phyloP scores from a whole-genome alignment of 805 yeast genomes.

The Yamadazyma sp. region DNA sequence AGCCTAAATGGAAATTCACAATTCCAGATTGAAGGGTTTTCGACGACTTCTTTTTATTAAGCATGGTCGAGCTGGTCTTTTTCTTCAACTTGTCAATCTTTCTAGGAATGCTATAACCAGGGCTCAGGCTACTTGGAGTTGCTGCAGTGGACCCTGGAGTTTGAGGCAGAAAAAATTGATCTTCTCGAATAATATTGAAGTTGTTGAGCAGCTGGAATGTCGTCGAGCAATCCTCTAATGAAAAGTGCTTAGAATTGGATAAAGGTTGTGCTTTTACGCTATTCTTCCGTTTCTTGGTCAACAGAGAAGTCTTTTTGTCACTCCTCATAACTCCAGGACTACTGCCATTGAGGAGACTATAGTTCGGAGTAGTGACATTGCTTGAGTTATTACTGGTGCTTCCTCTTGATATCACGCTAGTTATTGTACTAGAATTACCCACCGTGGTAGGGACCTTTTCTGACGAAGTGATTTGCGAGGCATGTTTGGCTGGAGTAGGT shows the following conservation, averaged over 20 bases:
- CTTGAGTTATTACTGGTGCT: neutral
- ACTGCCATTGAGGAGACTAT: too few species aligned
- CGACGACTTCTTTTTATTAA: slow-evolving; percentile 1
- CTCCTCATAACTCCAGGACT: too few species aligned
- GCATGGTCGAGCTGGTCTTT: neutral
- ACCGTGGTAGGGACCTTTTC: neutral
- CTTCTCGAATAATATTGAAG: slow-evolving; percentile 6
- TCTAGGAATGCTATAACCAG: neutral
- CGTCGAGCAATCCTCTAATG: slow-evolving; percentile 9
- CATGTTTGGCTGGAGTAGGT: too few species aligned
- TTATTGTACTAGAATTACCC: neutral
- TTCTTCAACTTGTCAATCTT: slow-evolving; percentile 8
- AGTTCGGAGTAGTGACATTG: neutral
- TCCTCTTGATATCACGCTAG: neutral
- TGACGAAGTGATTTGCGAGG: too few species aligned
- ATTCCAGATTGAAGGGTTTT: slow-evolving; percentile 32
- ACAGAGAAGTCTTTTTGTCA: too few species aligned
- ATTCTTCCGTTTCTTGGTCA: too few species aligned
- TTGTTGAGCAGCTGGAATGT: slow-evolving; percentile 7
- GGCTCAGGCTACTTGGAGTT: neutral
- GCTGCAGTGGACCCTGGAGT: neutral
- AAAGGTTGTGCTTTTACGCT: too few species aligned
- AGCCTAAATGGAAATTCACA: slow-evolving; percentile 17
- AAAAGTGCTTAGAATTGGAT: slow-evolving; percentile 1
- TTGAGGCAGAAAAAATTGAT: slow-evolving; percentile 1